Base-by-base conservation (phyloP, 306 rosid species). In the Rosa multiflora region DNA sequence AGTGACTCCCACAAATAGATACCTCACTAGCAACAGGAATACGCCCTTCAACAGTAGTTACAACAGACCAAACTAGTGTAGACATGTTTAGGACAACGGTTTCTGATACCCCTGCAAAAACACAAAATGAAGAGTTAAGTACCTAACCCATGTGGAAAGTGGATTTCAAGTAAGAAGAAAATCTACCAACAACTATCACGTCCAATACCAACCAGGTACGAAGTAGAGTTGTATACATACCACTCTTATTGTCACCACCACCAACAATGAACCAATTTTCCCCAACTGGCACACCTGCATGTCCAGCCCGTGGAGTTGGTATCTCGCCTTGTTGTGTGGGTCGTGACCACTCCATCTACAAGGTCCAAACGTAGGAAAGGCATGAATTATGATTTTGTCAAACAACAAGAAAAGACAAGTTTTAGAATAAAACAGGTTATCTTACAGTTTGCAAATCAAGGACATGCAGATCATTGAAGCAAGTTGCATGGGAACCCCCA, bases 231-330 rank as follows among this genome's bases (percentile, higher is more conserved):
- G 75, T 76, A 37, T 77, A 47, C 93, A 81, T 89, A 94, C 98
- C 98, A 72, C 90, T 92, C 83, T 92, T 92, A 71, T 92, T 94
- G 87, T 94, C 97, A 51, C 98, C 98, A 47, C 97, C 98, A 72
- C 98, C 98, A 80, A 94, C 97, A 78, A 94, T 92, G 83, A 94
- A 94, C 98, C 98, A 94, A 82, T 91, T 90, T 88, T 92, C 97
- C 67, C 97, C 98, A 21, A 92, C 91, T 66, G 97, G 86, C 70
- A 89, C 91, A 84, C 97, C 97, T 51, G 98, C 97, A 87, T 94
- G 98, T 81, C 98, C 98, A 70, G 98, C 98, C 21, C 98, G 92
- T 77, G 97, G 88, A 49, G 92, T 87, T 80, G 98, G 98, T 85
- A 89, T 88, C 29, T 89, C 92, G 76, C 98, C 97, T 76, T 83